Conservation (phyloP, 2,329 filamentous ascomycete species). For the Stachybotrys echinatus region DNA sequence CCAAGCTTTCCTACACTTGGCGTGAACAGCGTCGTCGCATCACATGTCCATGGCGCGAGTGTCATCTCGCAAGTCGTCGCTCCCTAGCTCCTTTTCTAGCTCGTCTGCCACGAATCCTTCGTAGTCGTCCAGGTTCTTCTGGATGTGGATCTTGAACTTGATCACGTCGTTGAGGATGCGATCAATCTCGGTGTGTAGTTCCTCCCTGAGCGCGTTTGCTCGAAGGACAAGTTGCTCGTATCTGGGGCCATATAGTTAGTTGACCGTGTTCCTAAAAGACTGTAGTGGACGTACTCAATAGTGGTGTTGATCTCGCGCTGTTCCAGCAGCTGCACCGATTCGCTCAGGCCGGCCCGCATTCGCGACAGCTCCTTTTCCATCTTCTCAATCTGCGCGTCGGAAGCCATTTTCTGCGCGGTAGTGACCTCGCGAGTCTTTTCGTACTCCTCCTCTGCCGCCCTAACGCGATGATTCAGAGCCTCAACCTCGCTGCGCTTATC, state of each 20-base stretch:
- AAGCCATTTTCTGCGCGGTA: conserved; percentile 79
- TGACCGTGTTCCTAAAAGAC: not conserved
- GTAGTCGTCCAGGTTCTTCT: conserved; percentile 88
- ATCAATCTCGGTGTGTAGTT: conserved; percentile 96
- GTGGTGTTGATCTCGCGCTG: conserved; percentile 95
- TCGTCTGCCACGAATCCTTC: conserved; percentile 91
- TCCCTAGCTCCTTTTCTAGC: conserved; percentile 78
- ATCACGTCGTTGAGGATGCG: conserved; percentile 95
- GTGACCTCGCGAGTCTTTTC: conserved; percentile 87
- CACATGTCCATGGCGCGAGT: conserved; percentile 44
- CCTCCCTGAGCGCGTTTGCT: conserved; percentile 81
- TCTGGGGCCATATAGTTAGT: conserved; percentile 35
- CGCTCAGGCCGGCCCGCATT: conserved; percentile 77
- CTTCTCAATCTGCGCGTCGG: conserved; percentile 93
- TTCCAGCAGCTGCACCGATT: conserved; percentile 87
- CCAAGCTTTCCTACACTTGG: not conserved
- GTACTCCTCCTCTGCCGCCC: conserved; percentile 87
- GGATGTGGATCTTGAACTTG: conserved; percentile 96
- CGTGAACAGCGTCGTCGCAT: conserved; percentile 3
- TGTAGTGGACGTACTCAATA: conserved; percentile 66
- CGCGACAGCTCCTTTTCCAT: conserved; percentile 98
- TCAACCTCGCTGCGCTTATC: conserved; percentile 93
- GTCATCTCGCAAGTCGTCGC: conserved; percentile 52
- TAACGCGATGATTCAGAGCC: conserved; percentile 79
- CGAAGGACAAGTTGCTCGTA: conserved; percentile 89